These are phyloP conservation scores for Cryphonectria radicalis DNA, from an alignment of 2,329 filamentous ascomycete species.

Conservation along the genomic window DNA sequence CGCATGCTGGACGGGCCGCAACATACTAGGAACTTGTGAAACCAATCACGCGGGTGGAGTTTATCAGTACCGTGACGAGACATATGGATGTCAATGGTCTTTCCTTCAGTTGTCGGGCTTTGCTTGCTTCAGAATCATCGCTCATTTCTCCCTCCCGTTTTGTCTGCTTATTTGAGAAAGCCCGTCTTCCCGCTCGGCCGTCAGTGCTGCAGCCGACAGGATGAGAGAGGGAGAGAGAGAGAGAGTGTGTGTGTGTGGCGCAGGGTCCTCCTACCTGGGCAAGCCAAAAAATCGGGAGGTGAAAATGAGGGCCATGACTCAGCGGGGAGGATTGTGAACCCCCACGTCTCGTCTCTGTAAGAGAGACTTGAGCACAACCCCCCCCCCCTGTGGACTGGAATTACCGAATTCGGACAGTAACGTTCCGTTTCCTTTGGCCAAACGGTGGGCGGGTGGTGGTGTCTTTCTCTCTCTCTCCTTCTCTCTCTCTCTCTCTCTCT, in stretches of 20 bases:
- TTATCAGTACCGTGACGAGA: neutral
- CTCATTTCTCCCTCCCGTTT: neutral
- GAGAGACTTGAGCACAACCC: neutral
- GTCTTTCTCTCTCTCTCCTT: neutral
- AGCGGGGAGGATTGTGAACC: conserved; percentile 1
- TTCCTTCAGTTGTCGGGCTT: conserved; percentile 1
- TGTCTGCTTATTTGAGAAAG: neutral
- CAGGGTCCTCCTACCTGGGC: conserved; percentile 7
- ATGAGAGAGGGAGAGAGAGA: neutral
- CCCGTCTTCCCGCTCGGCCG: neutral
- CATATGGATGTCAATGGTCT: neutral
- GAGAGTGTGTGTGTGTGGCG: conserved; percentile 3
- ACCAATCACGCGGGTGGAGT: neutral
- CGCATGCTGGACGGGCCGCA: conserved; percentile 1
- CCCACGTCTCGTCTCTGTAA: conserved; percentile 9
- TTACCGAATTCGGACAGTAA: conserved; percentile 9
- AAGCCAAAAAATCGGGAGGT: neutral
- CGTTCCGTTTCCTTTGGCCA: conserved; percentile 11
- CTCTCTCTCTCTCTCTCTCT: neutral
- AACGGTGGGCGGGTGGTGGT: neutral
- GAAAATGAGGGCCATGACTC: neutral
- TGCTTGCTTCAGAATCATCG: conserved; percentile 5
- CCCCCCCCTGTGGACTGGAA: neutral
- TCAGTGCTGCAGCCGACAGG: conserved; percentile 13
- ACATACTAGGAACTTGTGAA: neutral